These are phyloP conservation scores for Penicillium sp. DNA, from an alignment of 2,329 filamentous ascomycete genomes.

Conservation along the genomic window DNA sequence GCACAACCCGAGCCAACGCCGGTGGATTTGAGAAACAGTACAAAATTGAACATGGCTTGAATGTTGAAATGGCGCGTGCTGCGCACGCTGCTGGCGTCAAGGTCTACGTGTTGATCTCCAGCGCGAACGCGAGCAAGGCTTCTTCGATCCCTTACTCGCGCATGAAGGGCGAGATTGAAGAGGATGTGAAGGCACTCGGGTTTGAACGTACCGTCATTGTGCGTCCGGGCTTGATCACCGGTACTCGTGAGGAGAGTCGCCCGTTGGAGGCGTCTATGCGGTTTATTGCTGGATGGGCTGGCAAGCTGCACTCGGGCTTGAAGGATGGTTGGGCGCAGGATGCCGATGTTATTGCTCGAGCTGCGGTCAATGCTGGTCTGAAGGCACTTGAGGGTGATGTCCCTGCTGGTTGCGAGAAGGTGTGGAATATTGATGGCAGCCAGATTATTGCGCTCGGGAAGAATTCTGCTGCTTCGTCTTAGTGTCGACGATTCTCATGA, in stretches of 20 bases:
- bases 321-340: slow-evolving; percentile 75
- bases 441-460: slow-evolving; percentile 42
- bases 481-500: not conserved
- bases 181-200: slow-evolving; percentile 68
- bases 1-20: slow-evolving; percentile 75
- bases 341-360: slow-evolving; percentile 66
- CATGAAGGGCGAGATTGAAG: slow-evolving; percentile 90
- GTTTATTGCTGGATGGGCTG: slow-evolving; percentile 59
- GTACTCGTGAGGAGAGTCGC: slow-evolving; percentile 66
- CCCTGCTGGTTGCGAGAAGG: slow-evolving; percentile 45
- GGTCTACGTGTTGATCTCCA: slow-evolving; percentile 77
- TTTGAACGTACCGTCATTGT: slow-evolving; percentile 80
- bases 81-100: slow-evolving; percentile 73
- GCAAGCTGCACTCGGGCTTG: slow-evolving; percentile 55
- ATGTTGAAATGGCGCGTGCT: slow-evolving; percentile 74
- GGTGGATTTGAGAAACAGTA: slow-evolving; percentile 79
- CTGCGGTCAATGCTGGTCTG: slow-evolving; percentile 42
- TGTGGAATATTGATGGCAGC: slow-evolving; percentile 43
- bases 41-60: slow-evolving; percentile 86
- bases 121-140: slow-evolving; percentile 55
- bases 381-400: slow-evolving; percentile 47
- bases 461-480: slow-evolving; percentile 13
- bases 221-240: slow-evolving; percentile 75
- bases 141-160: slow-evolving; percentile 59
- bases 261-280: slow-evolving; percentile 61